These are phyloP conservation scores for Apophysomyces elegans DNA, from an alignment of 371 early-diverging fungal species.

Conservation along the genomic window DNA sequence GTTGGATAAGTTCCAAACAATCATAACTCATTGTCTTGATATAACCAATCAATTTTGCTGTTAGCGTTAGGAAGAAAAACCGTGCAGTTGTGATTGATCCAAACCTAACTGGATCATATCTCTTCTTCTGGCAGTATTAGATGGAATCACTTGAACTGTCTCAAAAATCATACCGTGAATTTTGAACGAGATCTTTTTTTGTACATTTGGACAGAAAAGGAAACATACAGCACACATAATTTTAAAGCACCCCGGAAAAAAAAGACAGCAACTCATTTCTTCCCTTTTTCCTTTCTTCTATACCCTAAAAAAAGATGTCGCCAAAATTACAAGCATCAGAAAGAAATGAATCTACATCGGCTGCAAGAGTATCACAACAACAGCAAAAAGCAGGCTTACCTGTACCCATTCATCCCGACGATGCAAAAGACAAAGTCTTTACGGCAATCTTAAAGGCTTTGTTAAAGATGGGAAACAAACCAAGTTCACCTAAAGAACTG, in stretches of 20 bases:
- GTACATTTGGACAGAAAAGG: neutral
- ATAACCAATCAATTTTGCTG: too few relatives aligned
- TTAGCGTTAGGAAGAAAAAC: too few relatives aligned
- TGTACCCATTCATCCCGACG: slow-evolving; percentile 71
- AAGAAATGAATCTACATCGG: neutral
- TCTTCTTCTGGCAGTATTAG: too few relatives aligned
- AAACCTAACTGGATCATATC: too few relatives aligned
- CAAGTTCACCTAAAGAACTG: slow-evolving; percentile 82
- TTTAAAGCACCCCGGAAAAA: slow-evolving; percentile 2
- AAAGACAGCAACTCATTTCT: neutral
- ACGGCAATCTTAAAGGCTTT: slow-evolving; percentile 82
- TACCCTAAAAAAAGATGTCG: slow-evolving; percentile 7
- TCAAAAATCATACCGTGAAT: neutral
- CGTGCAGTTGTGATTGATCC: too few relatives aligned
- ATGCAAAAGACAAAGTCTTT: slow-evolving; percentile 83
- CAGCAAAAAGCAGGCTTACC: slow-evolving; percentile 20
- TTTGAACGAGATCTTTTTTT: neutral
- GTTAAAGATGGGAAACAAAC: slow-evolving; percentile 73
- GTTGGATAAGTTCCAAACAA: too few relatives aligned
- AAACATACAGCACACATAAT: neutral
- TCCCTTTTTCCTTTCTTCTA: neutral
- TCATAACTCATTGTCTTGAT: too few relatives aligned
- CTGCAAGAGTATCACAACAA: slow-evolving; percentile 10
- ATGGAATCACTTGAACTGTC: too few relatives aligned
- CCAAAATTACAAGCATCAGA: neutral